Base-by-base conservation (phyloP, 495 filamentous ascomycete species). In the Talaromyces trachyspermus region DNA sequence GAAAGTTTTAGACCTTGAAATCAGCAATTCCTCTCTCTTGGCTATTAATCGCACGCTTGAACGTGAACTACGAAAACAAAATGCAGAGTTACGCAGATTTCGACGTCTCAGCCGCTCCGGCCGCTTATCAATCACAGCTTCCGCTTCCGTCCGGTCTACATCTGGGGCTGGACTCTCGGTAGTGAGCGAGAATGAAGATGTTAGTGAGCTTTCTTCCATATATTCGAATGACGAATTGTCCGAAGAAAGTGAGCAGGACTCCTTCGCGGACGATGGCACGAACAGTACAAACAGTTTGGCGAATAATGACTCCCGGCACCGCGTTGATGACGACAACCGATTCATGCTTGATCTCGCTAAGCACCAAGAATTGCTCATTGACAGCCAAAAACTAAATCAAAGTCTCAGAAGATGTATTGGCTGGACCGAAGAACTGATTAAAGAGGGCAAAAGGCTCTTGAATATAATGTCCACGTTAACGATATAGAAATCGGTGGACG, bases 31-130 rank as follows among this genome's bases (percentile, higher is more conserved):
- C 2, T 95, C 89, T 18, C 77, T 99, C 6, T 76, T 95, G 23
- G 94, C 94, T n/a, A 96, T 99, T 65, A 99, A 99, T 56, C 79
- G 89, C 40, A 89, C 88, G 0, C 69, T 99, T 1, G 92, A 99
- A 63, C 77, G 86, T 8, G 87, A 96, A 55, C 79, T 99, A 63
- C 78, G 88, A 4, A 92, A 92, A 55, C 92, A 97, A 57, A 88
- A 86, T 17, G 78, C 86, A 6, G 91, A 99, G 62, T 62, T 99
- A 29, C 81, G 91, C 22, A 75, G 88, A 23, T 96, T 79, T 57
- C 80, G 87, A 20, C 81, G 92, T 10, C 70, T 95, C 18, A 89
- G 85, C 24, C 80, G 89, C 6, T 76, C 85, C 0, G 87, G 89
- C 2, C 75, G 81, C 2, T 66, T 95, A 10, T 85, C 86, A 5